Base-by-base conservation (phyloP, 768 basidiomycete genomes). In the Amanita phalloides region DNA sequence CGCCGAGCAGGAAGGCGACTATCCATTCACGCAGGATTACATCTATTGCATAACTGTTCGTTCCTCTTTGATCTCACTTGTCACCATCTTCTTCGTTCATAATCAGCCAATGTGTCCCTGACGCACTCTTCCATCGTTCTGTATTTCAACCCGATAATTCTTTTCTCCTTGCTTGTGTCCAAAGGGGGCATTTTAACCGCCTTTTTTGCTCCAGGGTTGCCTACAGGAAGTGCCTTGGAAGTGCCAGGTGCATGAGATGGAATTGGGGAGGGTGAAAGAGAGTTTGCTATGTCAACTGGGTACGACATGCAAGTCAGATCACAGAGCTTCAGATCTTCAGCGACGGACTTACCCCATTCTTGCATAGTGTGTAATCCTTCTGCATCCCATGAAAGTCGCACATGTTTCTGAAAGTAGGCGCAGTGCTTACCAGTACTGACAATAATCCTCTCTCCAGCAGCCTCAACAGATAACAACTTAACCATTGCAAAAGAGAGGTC, bases 401-500 rank as follows among this genome's bases (percentile, higher is more conserved):
- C 3, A 26, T 5, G 25, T 13, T 13, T 5, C 33, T 33, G 11
- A 33, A 4, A 33, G 33, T 21, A 3, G 28, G 21, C 14, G 7
- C n/a, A 49, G 52, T 5, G 30, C 44, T 45, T 17, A 45, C 44
- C 28, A 8, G 44, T 59, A 14, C 63, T 64, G 37, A 77, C 56
- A 58, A 86, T 71, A 57, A 85, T 72, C 33, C 85, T 68, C 49
- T 85, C 69, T 1, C 78, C 75, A 9, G 26, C 49, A 25, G 33
- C 30, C 5, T 28, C 8, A 1, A 43, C 30, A 0, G 81, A 82
- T 2, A 67, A 71, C 25, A 72, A 66, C 45, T 71, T 74, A 49
- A 71, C 69, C 20, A 86, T 61, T 3, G 79, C 79, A 3, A 67
- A 61, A 1, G 71, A 68, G 26, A 79, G 59, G 59, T 82, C 80